Evolutionary conservation across 768 basidiomycete genomes (phyloP).

Genomic region (Boletus rubropictus): DNA sequence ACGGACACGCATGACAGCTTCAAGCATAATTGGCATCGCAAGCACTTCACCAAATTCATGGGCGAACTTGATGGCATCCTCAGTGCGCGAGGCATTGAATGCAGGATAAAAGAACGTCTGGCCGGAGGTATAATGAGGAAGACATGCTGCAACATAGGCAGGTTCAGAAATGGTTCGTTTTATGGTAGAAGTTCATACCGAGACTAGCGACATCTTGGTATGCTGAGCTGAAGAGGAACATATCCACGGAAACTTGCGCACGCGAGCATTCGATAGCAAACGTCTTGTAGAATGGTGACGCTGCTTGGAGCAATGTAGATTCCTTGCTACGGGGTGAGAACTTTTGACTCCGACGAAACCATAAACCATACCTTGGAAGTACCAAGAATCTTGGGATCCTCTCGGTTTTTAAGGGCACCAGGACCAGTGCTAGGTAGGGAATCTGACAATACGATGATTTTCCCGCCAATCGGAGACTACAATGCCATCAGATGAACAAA

Average conservation of each 20-base stretch:
- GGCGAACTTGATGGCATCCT: constrained; percentile 97
- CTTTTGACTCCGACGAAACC: not conserved
- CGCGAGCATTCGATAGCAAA: constrained; percentile 98
- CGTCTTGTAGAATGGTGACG: constrained; percentile 93
- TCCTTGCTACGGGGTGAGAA: constrained; percentile 46
- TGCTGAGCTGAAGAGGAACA: constrained; percentile 93
- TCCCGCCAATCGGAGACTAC: constrained; percentile 89
- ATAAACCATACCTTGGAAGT: constrained; percentile 67
- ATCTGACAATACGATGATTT: constrained; percentile 83
- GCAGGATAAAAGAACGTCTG: constrained; percentile 98
- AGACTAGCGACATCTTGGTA: constrained; percentile 96
- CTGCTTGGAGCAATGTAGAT: constrained; percentile 88
- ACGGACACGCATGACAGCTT: constrained; percentile 96
- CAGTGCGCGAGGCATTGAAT: constrained; percentile 89
- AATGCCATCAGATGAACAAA: constrained; percentile 1
- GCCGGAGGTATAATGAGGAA: constrained; percentile 96
- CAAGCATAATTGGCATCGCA: constrained; percentile 91
- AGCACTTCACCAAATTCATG: constrained; percentile 94
- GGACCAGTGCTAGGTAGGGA: constrained; percentile 83
- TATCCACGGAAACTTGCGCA: constrained; percentile 95
- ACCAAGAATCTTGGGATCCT: constrained; percentile 93
- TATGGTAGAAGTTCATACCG: constrained; percentile 38
- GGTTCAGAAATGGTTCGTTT: not conserved
- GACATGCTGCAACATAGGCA: constrained; percentile 50
- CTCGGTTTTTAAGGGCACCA: constrained; percentile 90